Evolutionary conservation across 106 monocot genomes (phyloP).

Genomic region (Agapanthus africanus): DNA sequence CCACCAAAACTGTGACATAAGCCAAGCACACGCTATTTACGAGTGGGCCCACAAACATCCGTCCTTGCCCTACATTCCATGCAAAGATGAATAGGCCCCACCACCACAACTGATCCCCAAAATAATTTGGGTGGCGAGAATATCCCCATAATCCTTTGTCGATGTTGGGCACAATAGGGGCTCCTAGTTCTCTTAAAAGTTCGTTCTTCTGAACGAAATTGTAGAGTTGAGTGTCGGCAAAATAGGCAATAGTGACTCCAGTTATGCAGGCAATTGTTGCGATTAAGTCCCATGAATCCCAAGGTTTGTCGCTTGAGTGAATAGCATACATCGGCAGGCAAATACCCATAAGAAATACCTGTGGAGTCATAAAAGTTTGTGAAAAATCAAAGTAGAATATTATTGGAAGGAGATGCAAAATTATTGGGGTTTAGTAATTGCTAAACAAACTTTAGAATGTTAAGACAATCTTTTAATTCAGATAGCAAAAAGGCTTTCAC

Average conservation of each 20-base stretch:
- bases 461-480: too few species aligned
- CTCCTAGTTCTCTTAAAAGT: constrained; percentile 31
- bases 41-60: constrained; percentile 79
- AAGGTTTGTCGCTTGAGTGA: constrained; percentile 50
- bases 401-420: too few species aligned
- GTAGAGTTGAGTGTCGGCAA: constrained; percentile 86
- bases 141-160: constrained; percentile 79
- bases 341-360: constrained; percentile 84
- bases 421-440: too few species aligned
- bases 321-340: constrained; percentile 89
- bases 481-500: too few species aligned
- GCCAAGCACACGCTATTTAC: constrained; percentile 72
- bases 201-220: constrained; percentile 54
- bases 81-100: constrained; percentile 76
- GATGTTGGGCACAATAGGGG: constrained; percentile 38
- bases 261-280: constrained; percentile 43
- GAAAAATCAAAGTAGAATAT: not conserved
- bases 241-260: constrained; percentile 64
- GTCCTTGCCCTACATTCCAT: constrained; percentile 55
- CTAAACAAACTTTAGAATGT: too few species aligned
- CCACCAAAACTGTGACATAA: constrained; percentile 75
- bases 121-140: constrained; percentile 94
- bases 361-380: constrained; percentile 5
- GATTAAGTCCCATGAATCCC: constrained; percentile 45
- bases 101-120: constrained; percentile 97